Conservation (phyloP, 192 early-diverging fungal species). For the Powellomyces hirtus region DNA sequence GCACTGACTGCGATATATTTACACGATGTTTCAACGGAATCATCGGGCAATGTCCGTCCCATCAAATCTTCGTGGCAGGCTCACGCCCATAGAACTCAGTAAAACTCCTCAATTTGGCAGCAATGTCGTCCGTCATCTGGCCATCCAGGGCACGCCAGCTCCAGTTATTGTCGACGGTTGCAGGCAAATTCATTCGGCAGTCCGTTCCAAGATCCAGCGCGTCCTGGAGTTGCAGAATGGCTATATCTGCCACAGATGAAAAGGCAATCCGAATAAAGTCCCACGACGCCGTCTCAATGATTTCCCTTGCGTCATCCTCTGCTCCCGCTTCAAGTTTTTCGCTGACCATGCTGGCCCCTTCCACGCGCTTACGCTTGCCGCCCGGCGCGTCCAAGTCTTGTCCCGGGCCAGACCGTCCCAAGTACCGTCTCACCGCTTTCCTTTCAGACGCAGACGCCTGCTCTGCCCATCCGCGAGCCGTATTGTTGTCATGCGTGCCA, state of each 20-base stretch:
- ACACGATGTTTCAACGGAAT: too few relatives aligned
- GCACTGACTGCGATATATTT: too few relatives aligned
- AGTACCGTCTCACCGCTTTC: constrained; percentile 3
- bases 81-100: constrained; percentile 17
- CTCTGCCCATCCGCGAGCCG: constrained; percentile 18
- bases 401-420: constrained; percentile 2
- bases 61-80: too few relatives aligned
- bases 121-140: constrained; percentile 17
- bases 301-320: not conserved
- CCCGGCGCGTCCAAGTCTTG: not conserved
- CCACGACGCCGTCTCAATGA: constrained; percentile 1
- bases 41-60: too few relatives aligned
- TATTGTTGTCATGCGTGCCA: constrained; percentile 30
- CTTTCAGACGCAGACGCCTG: constrained; percentile 5
- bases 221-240: constrained; percentile 29
- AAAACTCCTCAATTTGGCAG: constrained; percentile 4
- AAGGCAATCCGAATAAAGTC: constrained; percentile 22
- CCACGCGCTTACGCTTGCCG: not conserved
- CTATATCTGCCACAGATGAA: constrained; percentile 21
- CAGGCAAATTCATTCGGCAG: constrained; percentile 23
- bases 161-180: constrained; percentile 28
- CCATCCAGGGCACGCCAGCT: constrained; percentile 8
- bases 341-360: not conserved
- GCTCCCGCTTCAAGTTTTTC: not conserved
- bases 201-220: constrained; percentile 25